phyloP scores from a whole-genome alignment of 2,329 filamentous ascomycete species.

The Colletotrichum orchidophilum region DNA sequence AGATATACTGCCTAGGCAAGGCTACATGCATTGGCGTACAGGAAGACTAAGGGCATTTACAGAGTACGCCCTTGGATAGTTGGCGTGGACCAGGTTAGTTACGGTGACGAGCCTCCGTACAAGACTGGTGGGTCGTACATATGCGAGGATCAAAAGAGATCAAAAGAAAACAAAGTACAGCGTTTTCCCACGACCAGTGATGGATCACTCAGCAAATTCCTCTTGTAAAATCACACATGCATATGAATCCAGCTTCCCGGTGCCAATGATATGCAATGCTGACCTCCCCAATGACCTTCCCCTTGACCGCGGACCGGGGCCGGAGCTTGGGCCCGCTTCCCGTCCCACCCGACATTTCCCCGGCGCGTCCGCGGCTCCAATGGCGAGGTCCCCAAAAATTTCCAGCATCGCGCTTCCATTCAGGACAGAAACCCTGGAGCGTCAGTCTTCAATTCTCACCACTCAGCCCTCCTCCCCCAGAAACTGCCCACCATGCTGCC shows the following conservation, averaged over 20 bases:
- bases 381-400: slow-evolving; percentile 41
- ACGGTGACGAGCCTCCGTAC: background rate
- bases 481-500: slow-evolving; percentile 51
- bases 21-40: slow-evolving; percentile 13
- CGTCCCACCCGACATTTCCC: slow-evolving; percentile 47
- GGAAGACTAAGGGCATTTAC: slow-evolving; percentile 4
- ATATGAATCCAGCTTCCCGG: background rate
- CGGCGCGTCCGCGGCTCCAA: slow-evolving; percentile 37
- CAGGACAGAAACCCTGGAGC: slow-evolving; percentile 9
- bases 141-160: background rate
- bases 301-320: slow-evolving; percentile 3
- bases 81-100: background rate
- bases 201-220: too few relatives aligned
- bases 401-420: slow-evolving; percentile 25
- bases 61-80: slow-evolving; percentile 11
- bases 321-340: slow-evolving; percentile 26
- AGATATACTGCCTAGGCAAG: background rate
- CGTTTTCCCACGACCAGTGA: background rate
- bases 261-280: background rate
- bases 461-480: slow-evolving; percentile 31
- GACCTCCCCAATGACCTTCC: background rate
- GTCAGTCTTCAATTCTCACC: slow-evolving; percentile 26
- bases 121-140: slow-evolving; percentile 6
- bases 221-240: background rate
- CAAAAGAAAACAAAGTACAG: slow-evolving; percentile 10